phyloP scores from a whole-genome alignment of 78 protist genomes.

The Dictyostelium purpureum region DNA sequence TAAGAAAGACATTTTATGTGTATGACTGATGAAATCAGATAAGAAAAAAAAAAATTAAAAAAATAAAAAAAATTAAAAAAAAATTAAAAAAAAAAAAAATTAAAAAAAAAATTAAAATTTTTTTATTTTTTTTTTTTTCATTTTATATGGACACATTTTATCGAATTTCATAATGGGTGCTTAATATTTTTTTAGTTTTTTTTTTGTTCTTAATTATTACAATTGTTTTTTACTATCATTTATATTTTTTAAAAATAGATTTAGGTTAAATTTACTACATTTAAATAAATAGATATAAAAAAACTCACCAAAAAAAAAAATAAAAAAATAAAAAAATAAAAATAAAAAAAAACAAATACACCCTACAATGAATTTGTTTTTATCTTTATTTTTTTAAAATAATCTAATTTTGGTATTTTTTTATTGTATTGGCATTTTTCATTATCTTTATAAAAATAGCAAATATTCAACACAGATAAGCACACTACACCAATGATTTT shows the following conservation, averaged over 20 bases:
- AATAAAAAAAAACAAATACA: background rate
- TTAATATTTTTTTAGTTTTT: no score
- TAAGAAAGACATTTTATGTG: conserved; percentile 2
- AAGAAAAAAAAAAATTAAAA: background rate
- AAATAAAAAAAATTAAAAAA: background rate
- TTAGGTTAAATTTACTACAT: background rate
- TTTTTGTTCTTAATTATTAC: background rate
- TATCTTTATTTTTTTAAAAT: no score
- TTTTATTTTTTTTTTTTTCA: no score
- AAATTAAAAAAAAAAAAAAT: background rate
- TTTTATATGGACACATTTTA: no score
- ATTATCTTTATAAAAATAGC: no score
- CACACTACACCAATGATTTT: no score
- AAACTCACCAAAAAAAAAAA: background rate
- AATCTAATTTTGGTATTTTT: no score
- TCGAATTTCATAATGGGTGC: no score
- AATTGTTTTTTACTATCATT: background rate
- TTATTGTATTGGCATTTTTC: no score
- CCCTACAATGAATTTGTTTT: background rate
- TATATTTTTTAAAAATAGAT: background rate
- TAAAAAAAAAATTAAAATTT: background rate
- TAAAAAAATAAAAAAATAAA: background rate
- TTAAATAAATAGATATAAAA: background rate
- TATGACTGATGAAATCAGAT: background rate
- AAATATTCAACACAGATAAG: no score